Conservation (phyloP, 2,329 filamentous ascomycete species). For the Myriangium duriaei region DNA sequence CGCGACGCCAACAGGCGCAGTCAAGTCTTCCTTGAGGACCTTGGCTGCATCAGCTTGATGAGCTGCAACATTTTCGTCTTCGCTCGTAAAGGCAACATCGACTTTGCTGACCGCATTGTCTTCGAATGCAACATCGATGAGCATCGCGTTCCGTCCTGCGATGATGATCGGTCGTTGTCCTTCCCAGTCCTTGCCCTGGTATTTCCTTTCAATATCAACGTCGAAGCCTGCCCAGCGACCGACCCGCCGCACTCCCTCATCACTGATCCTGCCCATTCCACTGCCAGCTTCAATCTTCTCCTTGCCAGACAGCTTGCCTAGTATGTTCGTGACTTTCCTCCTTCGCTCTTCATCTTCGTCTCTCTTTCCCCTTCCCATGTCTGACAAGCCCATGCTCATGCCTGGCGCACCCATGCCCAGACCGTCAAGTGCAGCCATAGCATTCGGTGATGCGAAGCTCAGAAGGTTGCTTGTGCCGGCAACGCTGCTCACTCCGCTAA, state of each 20-base stretch:
- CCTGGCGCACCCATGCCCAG: slow-evolving; percentile 22
- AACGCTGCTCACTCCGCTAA: slow-evolving; percentile 17
- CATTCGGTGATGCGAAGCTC: slow-evolving; percentile 28
- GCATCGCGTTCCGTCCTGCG: slow-evolving; percentile 21
- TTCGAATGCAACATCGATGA: slow-evolving; percentile 22
- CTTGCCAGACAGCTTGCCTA: slow-evolving; percentile 22
- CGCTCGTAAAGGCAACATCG: slow-evolving; percentile 50
- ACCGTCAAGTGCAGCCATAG: slow-evolving; percentile 27
- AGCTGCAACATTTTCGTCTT: slow-evolving; percentile 44
- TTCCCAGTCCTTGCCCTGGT: slow-evolving; percentile 15
- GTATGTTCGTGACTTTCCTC: slow-evolving; percentile 45
- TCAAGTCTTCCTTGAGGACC: slow-evolving; percentile 54
- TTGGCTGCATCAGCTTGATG: slow-evolving; percentile 50
- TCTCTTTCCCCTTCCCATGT: slow-evolving; percentile 21
- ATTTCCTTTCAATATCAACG: slow-evolving; percentile 24
- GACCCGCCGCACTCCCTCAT: slow-evolving; percentile 61
- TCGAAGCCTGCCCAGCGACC: slow-evolving; percentile 53
- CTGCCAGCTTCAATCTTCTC: slow-evolving; percentile 42
- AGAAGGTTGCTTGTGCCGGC: slow-evolving; percentile 16
- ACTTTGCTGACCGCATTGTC: slow-evolving; percentile 37
- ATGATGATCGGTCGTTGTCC: slow-evolving; percentile 25
- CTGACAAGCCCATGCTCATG: slow-evolving; percentile 22
- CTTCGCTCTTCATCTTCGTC: slow-evolving; percentile 42
- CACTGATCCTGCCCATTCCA: slow-evolving; percentile 58
- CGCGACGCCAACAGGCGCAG: slow-evolving; percentile 45